Evolutionary conservation across 768 basidiomycete species (phyloP).

Genomic region (Boletus rubropictus): DNA sequence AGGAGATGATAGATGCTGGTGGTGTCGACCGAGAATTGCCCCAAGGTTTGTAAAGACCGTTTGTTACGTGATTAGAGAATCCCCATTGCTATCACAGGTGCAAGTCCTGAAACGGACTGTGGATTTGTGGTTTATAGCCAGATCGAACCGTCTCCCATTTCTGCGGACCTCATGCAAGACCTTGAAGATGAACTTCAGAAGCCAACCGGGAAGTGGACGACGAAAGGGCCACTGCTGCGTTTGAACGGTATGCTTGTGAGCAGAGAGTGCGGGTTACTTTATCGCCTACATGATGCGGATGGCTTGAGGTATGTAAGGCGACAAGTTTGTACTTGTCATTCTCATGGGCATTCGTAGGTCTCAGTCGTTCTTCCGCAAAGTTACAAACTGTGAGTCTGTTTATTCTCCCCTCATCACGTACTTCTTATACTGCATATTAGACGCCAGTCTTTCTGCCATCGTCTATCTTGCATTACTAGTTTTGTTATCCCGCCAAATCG

Average conservation of each 20-base stretch:
- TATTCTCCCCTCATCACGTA: not conserved
- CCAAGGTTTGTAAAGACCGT: constrained; percentile 22
- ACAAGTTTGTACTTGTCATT: not conserved
- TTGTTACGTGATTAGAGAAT: not conserved
- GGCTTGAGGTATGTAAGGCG: constrained; percentile 54
- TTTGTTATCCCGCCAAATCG: constrained; percentile 69
- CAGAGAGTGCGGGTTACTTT: constrained; percentile 72
- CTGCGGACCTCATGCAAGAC: constrained; percentile 55
- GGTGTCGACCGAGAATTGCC: constrained; percentile 49
- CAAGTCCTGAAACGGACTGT: constrained; percentile 45
- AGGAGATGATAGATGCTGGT: constrained; percentile 60
- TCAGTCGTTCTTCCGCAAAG: constrained; percentile 66
- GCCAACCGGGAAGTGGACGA: constrained; percentile 67
- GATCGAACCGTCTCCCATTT: constrained; percentile 48
- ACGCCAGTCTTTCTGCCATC: constrained; percentile 66
- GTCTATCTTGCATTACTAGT: constrained; percentile 61
- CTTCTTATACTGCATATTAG: constrained; percentile 34
- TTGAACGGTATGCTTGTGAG: constrained; percentile 69
- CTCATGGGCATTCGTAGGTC: constrained; percentile 33
- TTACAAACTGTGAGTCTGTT: constrained; percentile 50
- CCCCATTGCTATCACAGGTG: constrained; percentile 34
- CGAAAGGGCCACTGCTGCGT: constrained; percentile 47
- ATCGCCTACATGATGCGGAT: constrained; percentile 57
- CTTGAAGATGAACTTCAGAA: constrained; percentile 68
- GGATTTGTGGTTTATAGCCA: constrained; percentile 64